Evolutionary conservation across 164 flowering plant genomes (phyloP).

Genomic region (Stephania japonica): DNA sequence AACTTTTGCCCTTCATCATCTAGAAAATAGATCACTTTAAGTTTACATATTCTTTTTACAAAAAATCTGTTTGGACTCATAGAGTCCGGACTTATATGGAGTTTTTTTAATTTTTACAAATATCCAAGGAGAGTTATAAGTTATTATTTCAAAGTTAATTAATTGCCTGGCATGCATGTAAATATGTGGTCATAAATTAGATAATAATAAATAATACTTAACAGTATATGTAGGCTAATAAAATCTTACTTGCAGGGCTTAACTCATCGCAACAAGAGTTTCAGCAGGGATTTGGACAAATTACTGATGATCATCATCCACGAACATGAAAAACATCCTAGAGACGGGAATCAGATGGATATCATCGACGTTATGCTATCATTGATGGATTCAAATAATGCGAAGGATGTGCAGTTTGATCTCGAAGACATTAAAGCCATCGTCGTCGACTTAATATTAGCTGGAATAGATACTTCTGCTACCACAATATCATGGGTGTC

Average conservation of each 20-base stretch:
- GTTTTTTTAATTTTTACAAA: no score
- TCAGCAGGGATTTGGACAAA: background rate
- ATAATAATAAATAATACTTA: no score
- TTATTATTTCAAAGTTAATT: no score
- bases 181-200: no score
- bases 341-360: background rate
- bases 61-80: no score
- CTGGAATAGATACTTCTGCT: constrained; percentile 9
- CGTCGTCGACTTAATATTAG: constrained; percentile 9
- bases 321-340: background rate
- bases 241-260: background rate
- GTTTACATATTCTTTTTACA: no score
- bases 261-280: background rate
- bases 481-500: constrained; percentile 8
- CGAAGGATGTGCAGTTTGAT: constrained; percentile 2
- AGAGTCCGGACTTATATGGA: no score
- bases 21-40: no score
- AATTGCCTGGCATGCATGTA: no score
- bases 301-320: background rate
- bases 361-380: constrained; percentile 16
- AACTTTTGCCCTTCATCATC: no score
- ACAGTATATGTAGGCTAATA: no score
- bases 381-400: constrained; percentile 6
- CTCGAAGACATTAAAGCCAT: constrained; percentile 13
- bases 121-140: no score